Evolutionary conservation across 2,329 filamentous ascomycete species (phyloP), one percentile per base, ranked within the genome.

Genomic region (Hypoxylon sp.): DNA sequence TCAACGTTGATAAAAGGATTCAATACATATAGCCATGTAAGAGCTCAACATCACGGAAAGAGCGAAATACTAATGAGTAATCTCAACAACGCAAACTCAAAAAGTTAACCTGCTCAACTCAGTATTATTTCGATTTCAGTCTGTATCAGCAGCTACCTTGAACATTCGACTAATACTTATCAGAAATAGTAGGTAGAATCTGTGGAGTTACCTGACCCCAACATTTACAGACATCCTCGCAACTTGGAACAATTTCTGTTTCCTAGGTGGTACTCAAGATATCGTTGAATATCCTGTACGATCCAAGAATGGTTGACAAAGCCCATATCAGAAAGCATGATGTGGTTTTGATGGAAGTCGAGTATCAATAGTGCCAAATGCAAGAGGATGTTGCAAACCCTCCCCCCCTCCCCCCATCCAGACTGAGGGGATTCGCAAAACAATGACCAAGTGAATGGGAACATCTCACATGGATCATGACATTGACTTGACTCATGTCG

Each of bases 401-500:
- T 24, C 5, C 14, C n/a, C n/a, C n/a, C n/a, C n/a, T n/a, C 46
- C 29, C 24, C 3, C n/a, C 14, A 24, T 35, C 26, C 11, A 39
- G 13, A 3, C 5, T n/a, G 14, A 5, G 10, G 13, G 8, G 14
- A 10, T 6, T 52, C 14, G 48, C 26, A 35, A n/a, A 19, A 35
- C 11, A 6, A 17, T 17, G 13, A 13, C 5, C 13, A 1, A 22
- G 39, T 44, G 37, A 35, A 44, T 11, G 11, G 9, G 39, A n/a
- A 8, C 22, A 11, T 13, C 47, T 24, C 17, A 35, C 17, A 33
- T 57, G 39, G 39, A 13, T 11, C 26, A 57, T 24, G 22, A 5
- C 17, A 14, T 11, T 13, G 26, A 42, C 31, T 42, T 59, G 57
- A 59, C 57, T 59, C 46, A 59, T n/a, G 33, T 33, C 22, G 22